Base-by-base conservation (phyloP, 768 basidiomycete genomes). In the Rossbeevera mucosa region DNA sequence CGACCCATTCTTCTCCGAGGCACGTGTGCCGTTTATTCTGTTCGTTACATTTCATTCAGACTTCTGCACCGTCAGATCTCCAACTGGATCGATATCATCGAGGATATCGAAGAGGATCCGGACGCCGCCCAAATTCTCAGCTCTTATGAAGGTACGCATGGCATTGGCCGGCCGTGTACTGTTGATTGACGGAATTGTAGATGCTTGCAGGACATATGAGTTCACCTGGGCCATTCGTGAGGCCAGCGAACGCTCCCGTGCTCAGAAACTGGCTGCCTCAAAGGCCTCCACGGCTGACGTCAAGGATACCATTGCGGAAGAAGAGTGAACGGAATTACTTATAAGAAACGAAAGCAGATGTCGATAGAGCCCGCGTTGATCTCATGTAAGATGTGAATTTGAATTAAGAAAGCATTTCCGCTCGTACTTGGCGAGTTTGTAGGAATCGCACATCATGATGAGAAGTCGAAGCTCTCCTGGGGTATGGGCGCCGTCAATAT, bases 1-100 rank as follows among this genome's bases (percentile, higher is more conserved):
- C 62, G 91, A 94, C 64, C 90, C 91, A 5, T 94, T 92, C 81
- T 94, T 94, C 80, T 93, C 92, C 21, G 94, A 95, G 71, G 79
- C 82, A 51, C 18, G 65, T 45, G 22, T 31, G 16, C 29, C 22
- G 3, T 42, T 40, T 12, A 14, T 18, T 12, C 36, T 18, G 4
- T 22, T 46, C 25, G 38, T 44, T 40, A 28, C 45, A 46, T n/a
- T 42, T 13, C 14, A 21, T 52, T 31, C 21, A 45, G 14, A 53
- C n/a, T 21, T 29, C 16, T 29, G n/a, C 25, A 5, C 33, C 48
- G 3, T 7, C 52, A 76, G 74, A 75, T 85, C 40, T 93, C 91
- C 36, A 88, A 91, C 70, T 80, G 92, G 67, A 88, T 95, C 57
- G 92, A 94, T 68, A 76, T 86, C 56, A 83, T 94, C 52, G 93